Conservation (phyloP, 1,284 basidiomycete species). For the Leccinum proliferum region DNA sequence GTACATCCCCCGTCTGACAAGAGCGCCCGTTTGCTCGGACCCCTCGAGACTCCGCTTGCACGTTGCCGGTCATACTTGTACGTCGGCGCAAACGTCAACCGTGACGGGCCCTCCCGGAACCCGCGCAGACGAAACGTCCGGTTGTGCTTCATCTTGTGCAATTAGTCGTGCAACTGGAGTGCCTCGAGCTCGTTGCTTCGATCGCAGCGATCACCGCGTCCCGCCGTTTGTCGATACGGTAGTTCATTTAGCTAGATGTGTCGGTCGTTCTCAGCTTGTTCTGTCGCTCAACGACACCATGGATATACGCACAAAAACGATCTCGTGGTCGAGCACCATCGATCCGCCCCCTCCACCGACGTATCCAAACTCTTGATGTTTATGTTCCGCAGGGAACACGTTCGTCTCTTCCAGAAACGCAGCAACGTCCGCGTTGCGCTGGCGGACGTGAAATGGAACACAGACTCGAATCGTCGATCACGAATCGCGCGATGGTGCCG, state of each 20-base stretch:
- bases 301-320: constrained; percentile 71
- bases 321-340: constrained; percentile 93
- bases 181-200: constrained; percentile 56
- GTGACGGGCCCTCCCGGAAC: constrained; percentile 71
- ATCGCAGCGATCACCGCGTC: constrained; percentile 75
- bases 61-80: constrained; percentile 91
- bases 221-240: constrained; percentile 88
- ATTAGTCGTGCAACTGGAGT: constrained; percentile 82
- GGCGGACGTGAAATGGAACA: constrained; percentile 82
- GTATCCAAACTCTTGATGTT: constrained; percentile 54
- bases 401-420: constrained; percentile 80
- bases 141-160: constrained; percentile 83
- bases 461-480: constrained; percentile 87
- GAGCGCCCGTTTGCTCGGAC: constrained; percentile 55
- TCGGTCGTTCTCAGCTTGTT: neutral
- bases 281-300: no score
- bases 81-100: constrained; percentile 78
- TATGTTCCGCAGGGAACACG: constrained; percentile 48
- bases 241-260: constrained; percentile 70
- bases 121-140: constrained; percentile 79
- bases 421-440: constrained; percentile 83
- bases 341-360: constrained; percentile 90
- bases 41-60: constrained; percentile 67
- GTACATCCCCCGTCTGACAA: constrained; percentile 41
- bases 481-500: constrained; percentile 85